These are phyloP conservation scores for Scopulariopsis brevicaulis DNA, from an alignment of 2,329 filamentous ascomycete genomes.

Conservation along the genomic window DNA sequence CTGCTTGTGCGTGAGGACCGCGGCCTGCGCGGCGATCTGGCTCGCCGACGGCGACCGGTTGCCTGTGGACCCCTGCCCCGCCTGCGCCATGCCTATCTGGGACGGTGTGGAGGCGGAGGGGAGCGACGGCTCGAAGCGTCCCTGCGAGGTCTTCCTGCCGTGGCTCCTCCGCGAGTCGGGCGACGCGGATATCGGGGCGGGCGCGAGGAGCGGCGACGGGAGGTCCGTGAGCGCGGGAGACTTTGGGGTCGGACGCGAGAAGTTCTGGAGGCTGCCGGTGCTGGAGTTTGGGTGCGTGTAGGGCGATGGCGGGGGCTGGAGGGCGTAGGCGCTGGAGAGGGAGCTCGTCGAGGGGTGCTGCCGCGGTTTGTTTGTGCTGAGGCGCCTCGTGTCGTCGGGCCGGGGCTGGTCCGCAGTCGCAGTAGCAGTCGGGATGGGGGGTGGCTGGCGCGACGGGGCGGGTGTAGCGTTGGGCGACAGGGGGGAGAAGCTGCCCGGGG, in stretches of 20 bases:
- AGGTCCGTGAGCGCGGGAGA: conserved; percentile 4
- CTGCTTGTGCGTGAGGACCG: conserved; percentile 54
- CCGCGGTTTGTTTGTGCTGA: conserved; percentile 9
- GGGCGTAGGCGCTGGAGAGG: conserved; percentile 20
- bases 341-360: conserved; percentile 14
- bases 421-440: background rate
- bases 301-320: conserved; percentile 25
- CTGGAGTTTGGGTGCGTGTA: conserved; percentile 35
- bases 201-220: conserved; percentile 14
- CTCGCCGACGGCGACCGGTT: conserved; percentile 54
- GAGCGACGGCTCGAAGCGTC: conserved; percentile 64
- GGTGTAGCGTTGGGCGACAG: conserved; percentile 18
- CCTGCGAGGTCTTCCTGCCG: conserved; percentile 58
- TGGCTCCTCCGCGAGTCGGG: conserved; percentile 26
- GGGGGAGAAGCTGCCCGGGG: conserved; percentile 45
- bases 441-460: conserved; percentile 1
- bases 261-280: conserved; percentile 40
- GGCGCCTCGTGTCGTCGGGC: background rate
- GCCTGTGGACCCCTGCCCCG: conserved; percentile 26
- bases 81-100: conserved; percentile 24
- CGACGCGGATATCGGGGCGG: conserved; percentile 16
- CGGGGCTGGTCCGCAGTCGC: background rate
- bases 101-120: conserved; percentile 47
- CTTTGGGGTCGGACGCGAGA: conserved; percentile 38
- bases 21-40: conserved; percentile 70